phyloP scores from a whole-genome alignment of 192 early-diverging fungal genomes.

The Coemansia guatemalensis region DNA sequence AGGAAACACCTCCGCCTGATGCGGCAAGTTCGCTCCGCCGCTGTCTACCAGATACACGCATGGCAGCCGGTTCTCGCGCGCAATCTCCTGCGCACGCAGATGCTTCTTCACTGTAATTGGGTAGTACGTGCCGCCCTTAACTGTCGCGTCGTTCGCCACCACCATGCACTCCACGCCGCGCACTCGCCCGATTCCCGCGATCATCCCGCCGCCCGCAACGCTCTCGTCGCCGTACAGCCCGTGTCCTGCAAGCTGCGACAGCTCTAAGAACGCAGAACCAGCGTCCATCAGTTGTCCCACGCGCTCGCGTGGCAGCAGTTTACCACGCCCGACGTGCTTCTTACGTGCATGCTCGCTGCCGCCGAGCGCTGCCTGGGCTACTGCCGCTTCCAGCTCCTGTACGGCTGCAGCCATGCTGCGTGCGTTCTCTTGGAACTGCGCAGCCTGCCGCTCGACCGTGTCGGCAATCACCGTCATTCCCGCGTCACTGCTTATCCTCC shows the following conservation, averaged over 20 bases:
- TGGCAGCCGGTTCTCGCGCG: slow-evolving; percentile 87
- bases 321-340: slow-evolving; percentile 79
- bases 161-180: slow-evolving; percentile 93
- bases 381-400: slow-evolving; percentile 28
- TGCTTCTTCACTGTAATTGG: slow-evolving; percentile 97
- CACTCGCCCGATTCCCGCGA: slow-evolving; percentile 95
- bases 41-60: slow-evolving; percentile 96
- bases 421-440: slow-evolving; percentile 44
- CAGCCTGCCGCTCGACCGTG: slow-evolving; percentile 26
- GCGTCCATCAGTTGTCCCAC: slow-evolving; percentile 33
- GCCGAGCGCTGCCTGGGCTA: slow-evolving; percentile 53
- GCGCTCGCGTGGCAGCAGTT: slow-evolving; percentile 90
- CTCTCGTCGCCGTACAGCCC: slow-evolving; percentile 84
- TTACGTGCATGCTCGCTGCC: slow-evolving; percentile 82
- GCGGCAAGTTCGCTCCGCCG: slow-evolving; percentile 93
- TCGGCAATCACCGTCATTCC: slow-evolving; percentile 42
- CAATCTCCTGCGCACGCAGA: slow-evolving; percentile 95
- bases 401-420: slow-evolving; percentile 36
- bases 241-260: slow-evolving; percentile 91
- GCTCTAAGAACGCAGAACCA: slow-evolving; percentile 90
- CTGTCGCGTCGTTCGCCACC: slow-evolving; percentile 96
- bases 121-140: slow-evolving; percentile 98
- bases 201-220: slow-evolving; percentile 82
- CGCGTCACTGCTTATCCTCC: background rate
- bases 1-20: slow-evolving; percentile 95